Conservation (phyloP, 1,139 yeast genomes). For the Suhomyces wounanorum region DNA sequence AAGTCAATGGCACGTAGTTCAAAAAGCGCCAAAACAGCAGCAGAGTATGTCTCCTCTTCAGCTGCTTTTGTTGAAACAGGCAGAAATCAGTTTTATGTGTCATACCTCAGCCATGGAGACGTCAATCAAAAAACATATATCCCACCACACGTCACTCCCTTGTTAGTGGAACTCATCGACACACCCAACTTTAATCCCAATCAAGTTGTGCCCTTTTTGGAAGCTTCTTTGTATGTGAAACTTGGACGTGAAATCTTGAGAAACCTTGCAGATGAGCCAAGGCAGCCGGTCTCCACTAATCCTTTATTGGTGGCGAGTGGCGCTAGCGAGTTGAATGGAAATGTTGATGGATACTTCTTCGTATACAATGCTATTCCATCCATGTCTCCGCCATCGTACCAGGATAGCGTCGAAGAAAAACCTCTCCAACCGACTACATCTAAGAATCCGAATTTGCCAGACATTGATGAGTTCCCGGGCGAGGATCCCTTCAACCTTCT, state of each 20-base stretch:
- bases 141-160: slow-evolving; percentile 55
- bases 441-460: slow-evolving; percentile 9
- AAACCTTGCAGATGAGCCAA: slow-evolving; percentile 66
- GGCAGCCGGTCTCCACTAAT: slow-evolving; percentile 62
- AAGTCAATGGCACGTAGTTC: slow-evolving; percentile 18
- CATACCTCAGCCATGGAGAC: slow-evolving; percentile 22
- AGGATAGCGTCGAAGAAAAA: slow-evolving; percentile 19
- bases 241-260: slow-evolving; percentile 59
- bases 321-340: slow-evolving; percentile 72
- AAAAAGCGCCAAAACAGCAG: neutral
- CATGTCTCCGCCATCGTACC: slow-evolving; percentile 54
- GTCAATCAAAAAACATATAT: slow-evolving; percentile 26
- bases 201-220: slow-evolving; percentile 70
- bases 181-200: slow-evolving; percentile 69
- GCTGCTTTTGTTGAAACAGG: slow-evolving; percentile 9
- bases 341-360: slow-evolving; percentile 70
- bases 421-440: neutral
- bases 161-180: slow-evolving; percentile 66
- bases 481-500: slow-evolving; percentile 48
- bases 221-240: slow-evolving; percentile 64
- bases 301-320: slow-evolving; percentile 76
- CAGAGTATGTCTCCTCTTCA: neutral
- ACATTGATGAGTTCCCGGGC: slow-evolving; percentile 13
- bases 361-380: slow-evolving; percentile 70
- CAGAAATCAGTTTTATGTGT: slow-evolving; percentile 29